These are phyloP conservation scores for Apophysomyces variabilis DNA, from an alignment of 371 early-diverging fungal genomes.

Conservation along the genomic window DNA sequence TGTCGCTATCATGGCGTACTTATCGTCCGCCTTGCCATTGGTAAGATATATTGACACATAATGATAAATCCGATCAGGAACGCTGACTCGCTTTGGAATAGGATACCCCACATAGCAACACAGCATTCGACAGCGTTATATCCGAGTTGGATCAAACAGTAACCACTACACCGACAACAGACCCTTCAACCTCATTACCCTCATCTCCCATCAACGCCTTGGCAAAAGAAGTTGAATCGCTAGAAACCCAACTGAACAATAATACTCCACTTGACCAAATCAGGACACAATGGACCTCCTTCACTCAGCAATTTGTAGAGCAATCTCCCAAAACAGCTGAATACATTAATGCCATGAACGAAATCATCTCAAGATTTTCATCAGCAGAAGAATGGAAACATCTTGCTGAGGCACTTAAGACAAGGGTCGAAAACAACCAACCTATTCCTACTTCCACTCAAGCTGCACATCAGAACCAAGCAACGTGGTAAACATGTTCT, in stretches of 20 bases:
- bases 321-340: conserved; percentile 8
- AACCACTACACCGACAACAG: background rate
- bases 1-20: background rate
- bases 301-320: background rate
- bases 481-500: conserved; percentile 13
- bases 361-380: background rate
- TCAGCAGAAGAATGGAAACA: conserved; percentile 13
- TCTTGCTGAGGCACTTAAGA: conserved; percentile 1
- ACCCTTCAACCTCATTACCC: background rate
- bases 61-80: too few relatives aligned
- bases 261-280: conserved; percentile 11
- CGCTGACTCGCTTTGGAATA: background rate
- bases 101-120: background rate
- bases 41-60: background rate
- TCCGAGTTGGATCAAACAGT: background rate
- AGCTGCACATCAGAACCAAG: conserved; percentile 17
- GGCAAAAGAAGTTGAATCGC: conserved; percentile 8
- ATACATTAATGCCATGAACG: background rate
- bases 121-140: background rate
- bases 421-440: conserved; percentile 7
- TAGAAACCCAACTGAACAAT: conserved; percentile 8
- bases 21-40: background rate
- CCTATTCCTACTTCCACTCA: background rate
- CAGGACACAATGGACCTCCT: conserved; percentile 15
- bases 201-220: background rate